Evolutionary conservation across 495 filamentous ascomycete species (phyloP).

Genomic region (Cetradonia linearis): DNA sequence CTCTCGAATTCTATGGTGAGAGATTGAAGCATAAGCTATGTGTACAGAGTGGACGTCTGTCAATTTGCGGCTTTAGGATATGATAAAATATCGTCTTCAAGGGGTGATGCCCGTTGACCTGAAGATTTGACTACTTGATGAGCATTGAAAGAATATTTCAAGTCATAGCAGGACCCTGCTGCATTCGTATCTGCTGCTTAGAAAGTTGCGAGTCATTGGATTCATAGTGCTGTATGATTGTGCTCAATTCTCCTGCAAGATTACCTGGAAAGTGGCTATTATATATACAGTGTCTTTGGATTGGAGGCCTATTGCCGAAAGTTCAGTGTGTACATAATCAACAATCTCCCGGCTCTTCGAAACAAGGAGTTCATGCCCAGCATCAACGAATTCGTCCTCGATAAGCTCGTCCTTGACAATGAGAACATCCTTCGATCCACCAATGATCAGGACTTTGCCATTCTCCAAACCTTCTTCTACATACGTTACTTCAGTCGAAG

Average conservation of each 20-base stretch:
- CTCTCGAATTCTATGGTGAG: neutral
- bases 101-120: neutral
- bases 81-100: neutral
- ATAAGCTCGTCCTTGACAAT: conserved; percentile 47
- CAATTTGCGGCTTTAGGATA: neutral
- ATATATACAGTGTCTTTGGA: neutral
- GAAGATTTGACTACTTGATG: neutral
- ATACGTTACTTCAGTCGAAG: conserved; percentile 21
- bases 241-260: neutral
- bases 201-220: neutral
- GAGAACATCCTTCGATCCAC: conserved; percentile 43
- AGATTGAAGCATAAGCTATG: neutral
- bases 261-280: too few species aligned
- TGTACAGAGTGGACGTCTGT: neutral
- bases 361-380: conserved; percentile 14
- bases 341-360: conserved; percentile 10
- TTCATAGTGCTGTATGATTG: neutral
- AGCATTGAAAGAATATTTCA: neutral
- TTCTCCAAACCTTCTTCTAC: conserved; percentile 30
- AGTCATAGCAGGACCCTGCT: neutral
- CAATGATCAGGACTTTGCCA: conserved; percentile 45
- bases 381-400: conserved; percentile 65
- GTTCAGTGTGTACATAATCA: neutral
- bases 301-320: conserved; percentile 3
- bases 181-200: neutral